Base-by-base conservation (phyloP, 73 alveolate species). In the Symbiodinium pilosum region DNA sequence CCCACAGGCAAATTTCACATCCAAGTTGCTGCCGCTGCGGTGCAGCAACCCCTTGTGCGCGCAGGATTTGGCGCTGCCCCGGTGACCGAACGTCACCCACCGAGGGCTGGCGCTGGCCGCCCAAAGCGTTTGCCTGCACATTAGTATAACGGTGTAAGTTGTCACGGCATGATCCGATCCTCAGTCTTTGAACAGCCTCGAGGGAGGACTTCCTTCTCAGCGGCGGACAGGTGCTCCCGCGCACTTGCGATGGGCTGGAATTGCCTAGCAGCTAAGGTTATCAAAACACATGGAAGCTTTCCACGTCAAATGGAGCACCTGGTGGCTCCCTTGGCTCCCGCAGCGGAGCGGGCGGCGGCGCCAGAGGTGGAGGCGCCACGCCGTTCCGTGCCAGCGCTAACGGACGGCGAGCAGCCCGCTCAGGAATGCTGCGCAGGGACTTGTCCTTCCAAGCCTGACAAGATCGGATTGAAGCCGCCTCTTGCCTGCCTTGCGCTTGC, bases 371-470 rank as follows among this genome's bases (percentile, higher is more conserved):
- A n/a, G 88, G 97, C n/a, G 97, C 97, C 21, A 91, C 97, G 44
- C 97, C 97, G 41, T 86, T 86, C 83, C 81, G 97, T 44, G 97
- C 97, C 88, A 91, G 77, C 40, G 97, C 97, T 86, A 91, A 43
- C 40, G 97, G 97, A 39, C 97, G 97, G 54, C 97, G 97, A 6
- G 97, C 89, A 6, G 97, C 89, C n/a, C 97, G 87, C 97, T 91
- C 97, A 69, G 97, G 97, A 47, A 91, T 91, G 97, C 97, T 91
- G 56, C 97, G 97, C 83, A 91, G 75, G 87, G 97, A 41, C 7
- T 83, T 83, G 38, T 89, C 95, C 43, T 89, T 89, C 95, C 95
- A 89, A 11, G 87, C 95, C 95, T 89, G 32, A 3, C 20, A 24
- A 38, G 59, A 47, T 47, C 6, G 21, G 59, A 9, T 47, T 47